Percentiles rank a stretch among this genome's conserved stretches.
Evolutionary conservation across 352 stramenopile species (phyloP).

Genomic region (Peronospora belbahrii): DNA sequence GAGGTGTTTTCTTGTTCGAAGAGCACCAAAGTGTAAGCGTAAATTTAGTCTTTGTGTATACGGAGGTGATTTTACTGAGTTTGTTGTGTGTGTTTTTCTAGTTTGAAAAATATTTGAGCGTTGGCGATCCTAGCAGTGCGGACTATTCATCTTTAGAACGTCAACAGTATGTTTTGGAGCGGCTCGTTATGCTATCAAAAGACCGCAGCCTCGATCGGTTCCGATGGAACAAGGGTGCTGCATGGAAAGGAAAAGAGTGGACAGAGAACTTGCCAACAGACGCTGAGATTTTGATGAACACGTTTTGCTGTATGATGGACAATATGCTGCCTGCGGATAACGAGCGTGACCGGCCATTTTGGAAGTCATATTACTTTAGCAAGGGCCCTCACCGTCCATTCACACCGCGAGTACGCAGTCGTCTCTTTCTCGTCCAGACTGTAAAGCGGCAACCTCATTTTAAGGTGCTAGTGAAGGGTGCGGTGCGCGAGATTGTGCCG

Average conservation of each 20-base stretch:
- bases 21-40: slow-evolving; percentile 65
- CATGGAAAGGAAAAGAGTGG: slow-evolving; percentile 84
- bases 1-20: slow-evolving; percentile 69
- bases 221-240: slow-evolving; percentile 74
- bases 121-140: slow-evolving; percentile 58
- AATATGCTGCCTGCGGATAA: slow-evolving; percentile 75
- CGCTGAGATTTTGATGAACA: slow-evolving; percentile 83
- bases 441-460: slow-evolving; percentile 72
- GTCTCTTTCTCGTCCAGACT: slow-evolving; percentile 71
- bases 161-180: slow-evolving; percentile 79
- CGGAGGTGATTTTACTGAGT: slow-evolving; percentile 2
- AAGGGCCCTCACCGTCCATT: slow-evolving; percentile 69
- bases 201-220: slow-evolving; percentile 79
- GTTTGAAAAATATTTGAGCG: slow-evolving; percentile 86
- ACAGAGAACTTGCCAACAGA: slow-evolving; percentile 69
- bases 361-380: slow-evolving; percentile 72
- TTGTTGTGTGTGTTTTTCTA: slow-evolving; percentile 19
- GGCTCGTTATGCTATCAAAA: slow-evolving; percentile 81
- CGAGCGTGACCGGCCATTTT: slow-evolving; percentile 74
- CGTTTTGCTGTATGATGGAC: slow-evolving; percentile 85
- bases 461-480: slow-evolving; percentile 68
- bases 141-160: slow-evolving; percentile 71
- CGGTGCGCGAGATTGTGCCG: slow-evolving; percentile 75
- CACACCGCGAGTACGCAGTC: slow-evolving; percentile 57
- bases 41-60: not conserved